Conservation (phyloP, 305 asterid species). For the Fraxinus albicans region DNA sequence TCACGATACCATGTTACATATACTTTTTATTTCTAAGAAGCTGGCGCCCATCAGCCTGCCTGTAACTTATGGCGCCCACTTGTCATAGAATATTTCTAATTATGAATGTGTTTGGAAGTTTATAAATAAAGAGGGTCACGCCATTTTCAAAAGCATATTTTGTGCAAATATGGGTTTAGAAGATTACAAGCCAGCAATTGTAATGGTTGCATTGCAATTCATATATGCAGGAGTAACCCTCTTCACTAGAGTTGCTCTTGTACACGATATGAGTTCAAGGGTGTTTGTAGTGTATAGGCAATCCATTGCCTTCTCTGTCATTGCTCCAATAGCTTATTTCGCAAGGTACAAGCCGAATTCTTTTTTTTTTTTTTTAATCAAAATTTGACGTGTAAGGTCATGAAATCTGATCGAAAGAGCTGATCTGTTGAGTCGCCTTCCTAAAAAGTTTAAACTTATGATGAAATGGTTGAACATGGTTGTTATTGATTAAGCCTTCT, state of each 20-base stretch:
- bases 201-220: conserved; percentile 48
- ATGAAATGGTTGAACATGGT: neutral
- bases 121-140: neutral
- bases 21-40: neutral
- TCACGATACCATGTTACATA: neutral
- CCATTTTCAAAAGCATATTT: neutral
- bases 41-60: neutral
- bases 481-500: too few species aligned
- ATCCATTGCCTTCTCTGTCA: conserved; percentile 45
- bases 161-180: conserved; percentile 39
- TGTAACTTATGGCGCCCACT: neutral
- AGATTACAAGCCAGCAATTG: conserved; percentile 41
- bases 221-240: conserved; percentile 48
- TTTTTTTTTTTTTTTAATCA: neutral
- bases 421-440: neutral
- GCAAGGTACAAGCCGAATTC: conserved; percentile 31
- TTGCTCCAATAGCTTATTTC: conserved; percentile 56
- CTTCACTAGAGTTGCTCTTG: conserved; percentile 41
- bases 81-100: neutral
- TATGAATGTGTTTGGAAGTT: neutral
- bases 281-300: conserved; percentile 73
- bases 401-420: neutral
- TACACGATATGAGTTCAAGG: conserved; percentile 56
- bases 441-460: neutral
- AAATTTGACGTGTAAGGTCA: neutral